phyloP scores from a whole-genome alignment of 306 rosid species.

The Betula pendula region DNA sequence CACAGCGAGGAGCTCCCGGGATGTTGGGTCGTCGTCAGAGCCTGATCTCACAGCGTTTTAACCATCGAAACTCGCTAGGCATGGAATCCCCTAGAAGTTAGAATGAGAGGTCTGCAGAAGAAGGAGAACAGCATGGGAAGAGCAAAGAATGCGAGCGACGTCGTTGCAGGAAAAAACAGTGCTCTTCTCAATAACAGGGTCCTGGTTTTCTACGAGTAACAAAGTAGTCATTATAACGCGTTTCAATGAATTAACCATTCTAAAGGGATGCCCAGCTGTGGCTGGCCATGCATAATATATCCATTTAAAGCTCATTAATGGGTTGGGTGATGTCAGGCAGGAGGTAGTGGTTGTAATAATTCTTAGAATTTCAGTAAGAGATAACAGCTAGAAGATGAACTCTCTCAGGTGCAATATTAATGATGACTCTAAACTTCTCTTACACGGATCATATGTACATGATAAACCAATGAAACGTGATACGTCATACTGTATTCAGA shows the following conservation, averaged over 20 bases:
- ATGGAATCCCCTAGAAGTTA: slow-evolving; percentile 65
- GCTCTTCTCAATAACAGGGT: slow-evolving; percentile 48
- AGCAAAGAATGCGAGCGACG: slow-evolving; percentile 28
- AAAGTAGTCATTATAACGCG: neutral
- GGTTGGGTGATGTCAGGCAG: slow-evolving; percentile 69
- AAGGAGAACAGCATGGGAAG: slow-evolving; percentile 31
- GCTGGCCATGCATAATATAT: slow-evolving; percentile 4
- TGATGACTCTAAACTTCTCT: too few relatives aligned
- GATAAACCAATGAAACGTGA: too few relatives aligned
- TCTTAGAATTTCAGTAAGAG: slow-evolving; percentile 10
- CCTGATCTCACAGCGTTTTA: slow-evolving; percentile 59
- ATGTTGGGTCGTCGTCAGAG: slow-evolving; percentile 67
- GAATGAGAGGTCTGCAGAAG: slow-evolving; percentile 53
- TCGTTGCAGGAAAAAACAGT: slow-evolving; percentile 16
- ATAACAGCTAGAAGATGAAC: neutral
- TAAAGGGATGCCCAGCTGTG: neutral
- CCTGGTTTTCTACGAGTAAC: slow-evolving; percentile 1
- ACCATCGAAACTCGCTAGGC: slow-evolving; percentile 76
- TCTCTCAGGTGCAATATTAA: too few relatives aligned
- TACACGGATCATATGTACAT: too few relatives aligned
- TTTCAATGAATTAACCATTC: neutral
- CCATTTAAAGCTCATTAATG: slow-evolving; percentile 64
- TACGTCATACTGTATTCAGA: too few relatives aligned
- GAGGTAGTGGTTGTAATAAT: slow-evolving; percentile 37
- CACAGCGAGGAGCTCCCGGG: slow-evolving; percentile 87